Conservation (phyloP, 2,329 filamentous ascomycete genomes). For the Arthrinium puccinioides region DNA sequence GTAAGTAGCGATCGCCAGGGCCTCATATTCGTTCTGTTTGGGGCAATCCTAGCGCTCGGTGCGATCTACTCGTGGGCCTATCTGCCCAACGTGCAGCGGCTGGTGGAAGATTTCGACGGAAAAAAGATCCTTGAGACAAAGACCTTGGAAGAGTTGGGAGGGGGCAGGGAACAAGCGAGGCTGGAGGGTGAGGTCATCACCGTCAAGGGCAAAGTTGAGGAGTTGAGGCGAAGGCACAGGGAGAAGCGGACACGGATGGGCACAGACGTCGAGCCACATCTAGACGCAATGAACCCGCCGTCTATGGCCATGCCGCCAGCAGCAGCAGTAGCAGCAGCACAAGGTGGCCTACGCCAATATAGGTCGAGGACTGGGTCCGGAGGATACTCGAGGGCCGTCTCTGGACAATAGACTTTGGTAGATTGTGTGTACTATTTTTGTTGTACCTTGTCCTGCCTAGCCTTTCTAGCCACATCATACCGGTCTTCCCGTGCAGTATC, state of each 20-base stretch:
- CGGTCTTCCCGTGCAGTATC: too few relatives aligned
- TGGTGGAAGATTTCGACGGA: slow-evolving; percentile 23
- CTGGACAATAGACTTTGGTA: too few relatives aligned
- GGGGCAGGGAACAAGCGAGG: slow-evolving; percentile 36
- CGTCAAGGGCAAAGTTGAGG: slow-evolving; percentile 28
- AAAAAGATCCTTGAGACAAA: slow-evolving; percentile 34
- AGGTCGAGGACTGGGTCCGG: too few relatives aligned
- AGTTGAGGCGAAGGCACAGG: slow-evolving; percentile 5
- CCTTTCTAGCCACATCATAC: too few relatives aligned
- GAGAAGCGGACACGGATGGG: slow-evolving; percentile 1
- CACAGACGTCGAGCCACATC: neutral
- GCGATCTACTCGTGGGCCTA: slow-evolving; percentile 46
- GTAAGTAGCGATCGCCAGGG: slow-evolving; percentile 34
- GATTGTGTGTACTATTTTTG: too few relatives aligned
- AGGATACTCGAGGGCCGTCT: too few relatives aligned
- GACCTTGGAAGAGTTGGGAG: slow-evolving; percentile 42
- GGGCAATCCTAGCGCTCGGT: slow-evolving; percentile 39
- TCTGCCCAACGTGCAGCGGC: slow-evolving; percentile 39
- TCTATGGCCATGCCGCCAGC: too few relatives aligned
- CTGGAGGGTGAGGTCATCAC: slow-evolving; percentile 37
- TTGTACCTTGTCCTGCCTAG: too few relatives aligned
- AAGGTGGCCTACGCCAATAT: too few relatives aligned
- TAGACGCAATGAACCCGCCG: neutral
- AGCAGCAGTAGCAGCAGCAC: too few relatives aligned
- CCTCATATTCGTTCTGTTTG: slow-evolving; percentile 43